Percentiles rank a stretch among this genome's conserved stretches.
These are phyloP conservation scores for Rachicladosporium sp. DNA, from an alignment of 2,329 filamentous ascomycete species.

Conservation along the genomic window DNA sequence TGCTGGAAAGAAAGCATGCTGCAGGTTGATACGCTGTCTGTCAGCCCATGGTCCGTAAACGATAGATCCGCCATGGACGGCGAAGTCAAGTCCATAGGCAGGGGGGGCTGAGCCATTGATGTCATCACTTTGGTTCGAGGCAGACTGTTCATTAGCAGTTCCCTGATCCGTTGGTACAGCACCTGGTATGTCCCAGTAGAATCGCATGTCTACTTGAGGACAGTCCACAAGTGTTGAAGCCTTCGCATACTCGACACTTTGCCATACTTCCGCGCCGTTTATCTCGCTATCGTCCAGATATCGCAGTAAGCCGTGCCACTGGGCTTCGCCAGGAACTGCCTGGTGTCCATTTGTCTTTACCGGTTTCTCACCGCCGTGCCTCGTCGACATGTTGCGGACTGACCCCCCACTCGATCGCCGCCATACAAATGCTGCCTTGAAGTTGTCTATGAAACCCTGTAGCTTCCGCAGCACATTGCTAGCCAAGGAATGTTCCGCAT, in stretches of 20 bases:
- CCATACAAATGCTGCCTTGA: constrained; percentile 8
- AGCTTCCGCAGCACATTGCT: not conserved
- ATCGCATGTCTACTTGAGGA: constrained; percentile 58
- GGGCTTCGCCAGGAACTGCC: constrained; percentile 35
- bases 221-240: constrained; percentile 73
- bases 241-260: constrained; percentile 75
- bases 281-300: constrained; percentile 69
- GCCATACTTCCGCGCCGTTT: constrained; percentile 73
- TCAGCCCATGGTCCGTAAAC: constrained; percentile 98
- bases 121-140: constrained; percentile 8
- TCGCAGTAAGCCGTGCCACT: constrained; percentile 80
- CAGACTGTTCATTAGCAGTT: constrained; percentile 1
- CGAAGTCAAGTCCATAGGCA: constrained; percentile 75
- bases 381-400: constrained; percentile 18
- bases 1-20: constrained; percentile 78
- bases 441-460: not conserved
- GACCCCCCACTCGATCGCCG: constrained; percentile 12
- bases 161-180: constrained; percentile 38
- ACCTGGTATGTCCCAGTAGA: constrained; percentile 84
- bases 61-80: constrained; percentile 65
- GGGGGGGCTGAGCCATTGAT: constrained; percentile 76
- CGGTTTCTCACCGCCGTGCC: constrained; percentile 6
- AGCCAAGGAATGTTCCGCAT: constrained; percentile 3
- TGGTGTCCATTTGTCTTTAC: constrained; percentile 15
- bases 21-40: constrained; percentile 72